Conservation (phyloP, 495 filamentous ascomycete genomes). For the Penicillium cataractarum region DNA sequence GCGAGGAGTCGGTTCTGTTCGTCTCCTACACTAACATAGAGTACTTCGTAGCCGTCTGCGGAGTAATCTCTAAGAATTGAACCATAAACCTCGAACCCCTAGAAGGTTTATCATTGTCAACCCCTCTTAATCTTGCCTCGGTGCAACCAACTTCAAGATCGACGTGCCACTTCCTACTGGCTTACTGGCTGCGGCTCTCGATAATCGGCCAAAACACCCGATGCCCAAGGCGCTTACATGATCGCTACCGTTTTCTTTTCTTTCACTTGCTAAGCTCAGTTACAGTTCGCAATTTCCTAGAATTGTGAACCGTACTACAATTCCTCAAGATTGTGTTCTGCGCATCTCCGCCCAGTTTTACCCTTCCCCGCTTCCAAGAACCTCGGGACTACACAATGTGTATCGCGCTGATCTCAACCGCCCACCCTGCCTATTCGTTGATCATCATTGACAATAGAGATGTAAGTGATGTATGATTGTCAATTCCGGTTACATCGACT, state of each 20-base stretch:
- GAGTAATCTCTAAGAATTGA: not conserved
- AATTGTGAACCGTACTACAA: not conserved
- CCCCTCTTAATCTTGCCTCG: not conserved
- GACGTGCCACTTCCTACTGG: not conserved
- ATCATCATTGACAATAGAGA: constrained; percentile 94
- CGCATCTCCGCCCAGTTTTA: not conserved
- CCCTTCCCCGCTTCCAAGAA: constrained; percentile 11
- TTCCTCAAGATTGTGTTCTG: not conserved
- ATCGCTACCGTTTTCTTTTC: constrained; percentile 4
- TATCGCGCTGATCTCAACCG: constrained; percentile 86
- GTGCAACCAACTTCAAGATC: constrained; percentile 7
- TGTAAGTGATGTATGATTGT: constrained; percentile 48
- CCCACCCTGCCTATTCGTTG: constrained; percentile 86
- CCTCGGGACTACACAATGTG: constrained; percentile 65
- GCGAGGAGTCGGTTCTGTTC: not conserved
- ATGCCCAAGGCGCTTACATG: constrained; percentile 22
- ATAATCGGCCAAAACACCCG: constrained; percentile 24
- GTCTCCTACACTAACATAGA: not conserved
- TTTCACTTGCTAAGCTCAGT: not conserved
- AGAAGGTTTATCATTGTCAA: not conserved
- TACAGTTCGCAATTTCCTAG: not conserved
- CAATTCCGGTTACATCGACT: constrained; percentile 6
- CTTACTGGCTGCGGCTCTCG: constrained; percentile 16
- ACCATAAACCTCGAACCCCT: not conserved
- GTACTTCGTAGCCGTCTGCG: not conserved